Conservation (phyloP, 2,329 filamentous ascomycete genomes). For the Botrytis sinoallii region DNA sequence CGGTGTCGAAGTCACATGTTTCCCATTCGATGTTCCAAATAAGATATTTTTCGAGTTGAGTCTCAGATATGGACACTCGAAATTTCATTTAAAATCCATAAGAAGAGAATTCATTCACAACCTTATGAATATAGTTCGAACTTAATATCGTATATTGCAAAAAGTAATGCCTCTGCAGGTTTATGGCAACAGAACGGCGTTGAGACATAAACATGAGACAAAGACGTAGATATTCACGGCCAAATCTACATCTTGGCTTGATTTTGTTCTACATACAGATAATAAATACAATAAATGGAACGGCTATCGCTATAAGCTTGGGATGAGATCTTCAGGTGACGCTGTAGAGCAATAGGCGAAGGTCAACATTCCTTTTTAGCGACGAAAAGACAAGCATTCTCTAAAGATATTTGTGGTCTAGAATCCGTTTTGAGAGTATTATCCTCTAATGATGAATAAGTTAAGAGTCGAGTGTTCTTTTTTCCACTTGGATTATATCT, state of each 20-base stretch:
- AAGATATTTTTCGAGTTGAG: not conserved
- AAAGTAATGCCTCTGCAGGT: not conserved
- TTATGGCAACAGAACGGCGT: not conserved
- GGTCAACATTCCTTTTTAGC: not conserved
- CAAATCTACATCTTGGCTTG: not conserved
- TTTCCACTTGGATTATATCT: not conserved
- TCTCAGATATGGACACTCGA: not conserved
- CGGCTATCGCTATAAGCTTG: not conserved
- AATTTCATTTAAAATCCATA: fast-evolving
- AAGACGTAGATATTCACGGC: not conserved
- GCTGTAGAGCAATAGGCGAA: not conserved
- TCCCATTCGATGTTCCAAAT: not conserved
- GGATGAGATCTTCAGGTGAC: not conserved
- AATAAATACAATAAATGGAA: not conserved
- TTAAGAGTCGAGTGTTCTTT: not conserved
- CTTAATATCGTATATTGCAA: not conserved
- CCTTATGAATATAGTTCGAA: not conserved
- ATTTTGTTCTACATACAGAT: not conserved
- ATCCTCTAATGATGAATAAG: not conserved
- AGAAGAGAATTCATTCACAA: not conserved
- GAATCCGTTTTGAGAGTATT: not conserved
- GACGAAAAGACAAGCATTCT: not conserved
- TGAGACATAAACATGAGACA: not conserved
- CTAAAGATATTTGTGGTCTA: not conserved
- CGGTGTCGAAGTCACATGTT: not conserved